Evolutionary conservation across 139 green algal species (phyloP).

Genomic region (Zygnema circumcarinatum): DNA sequence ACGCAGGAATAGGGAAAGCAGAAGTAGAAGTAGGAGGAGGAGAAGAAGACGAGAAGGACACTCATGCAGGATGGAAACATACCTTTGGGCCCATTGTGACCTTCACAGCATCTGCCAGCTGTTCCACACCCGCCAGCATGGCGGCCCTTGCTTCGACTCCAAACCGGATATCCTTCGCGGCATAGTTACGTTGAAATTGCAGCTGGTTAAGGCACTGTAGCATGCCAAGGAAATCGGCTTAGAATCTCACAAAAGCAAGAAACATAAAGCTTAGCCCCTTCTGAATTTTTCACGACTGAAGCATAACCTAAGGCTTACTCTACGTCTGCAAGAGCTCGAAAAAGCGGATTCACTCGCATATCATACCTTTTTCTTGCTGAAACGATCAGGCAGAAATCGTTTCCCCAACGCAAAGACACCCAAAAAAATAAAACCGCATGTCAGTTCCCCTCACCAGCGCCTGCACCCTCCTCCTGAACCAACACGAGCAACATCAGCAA

Average conservation of each 20-base stretch:
- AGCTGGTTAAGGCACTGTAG: constrained; percentile 19
- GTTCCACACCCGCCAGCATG: constrained; percentile 91
- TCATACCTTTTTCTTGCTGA: neutral
- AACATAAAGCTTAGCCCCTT: neutral
- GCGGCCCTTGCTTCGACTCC: constrained; percentile 88
- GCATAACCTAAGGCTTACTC: no score
- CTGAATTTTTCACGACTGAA: no score
- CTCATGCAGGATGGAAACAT: neutral
- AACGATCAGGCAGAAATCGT: neutral
- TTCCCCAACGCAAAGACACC: neutral
- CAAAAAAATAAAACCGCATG: neutral
- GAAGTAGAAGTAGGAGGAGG: no score
- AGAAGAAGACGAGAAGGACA: no score
- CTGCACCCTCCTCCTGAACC: neutral
- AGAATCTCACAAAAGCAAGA: neutral
- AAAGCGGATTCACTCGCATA: no score
- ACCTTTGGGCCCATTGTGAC: constrained; percentile 98
- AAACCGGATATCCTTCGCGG: constrained; percentile 95
- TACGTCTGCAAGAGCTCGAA: no score
- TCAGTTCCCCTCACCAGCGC: neutral
- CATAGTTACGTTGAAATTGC: constrained; percentile 70
- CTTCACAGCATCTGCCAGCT: constrained; percentile 96
- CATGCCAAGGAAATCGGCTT: neutral
- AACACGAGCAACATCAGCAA: neutral
- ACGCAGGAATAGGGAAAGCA: no score